A percentile compares a stretch with the other conserved stretches of the same genome.
Conservation (phyloP, 31 red algal species). For the Odonthalia washingtoniensis region DNA sequence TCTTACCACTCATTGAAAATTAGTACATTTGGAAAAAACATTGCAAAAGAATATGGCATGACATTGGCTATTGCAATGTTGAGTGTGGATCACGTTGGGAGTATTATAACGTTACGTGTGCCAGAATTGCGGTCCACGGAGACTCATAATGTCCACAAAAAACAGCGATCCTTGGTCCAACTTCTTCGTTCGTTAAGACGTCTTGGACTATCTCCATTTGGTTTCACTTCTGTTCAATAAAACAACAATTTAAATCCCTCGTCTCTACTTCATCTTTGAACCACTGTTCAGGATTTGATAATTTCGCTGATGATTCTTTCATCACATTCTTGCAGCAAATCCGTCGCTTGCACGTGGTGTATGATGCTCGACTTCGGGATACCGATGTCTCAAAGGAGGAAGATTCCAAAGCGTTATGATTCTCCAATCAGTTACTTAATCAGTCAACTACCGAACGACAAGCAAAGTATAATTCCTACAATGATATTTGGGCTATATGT, state of each 20-base stretch:
- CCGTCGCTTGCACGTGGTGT: slow-evolving; percentile 52
- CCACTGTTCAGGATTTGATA: slow-evolving; percentile 24
- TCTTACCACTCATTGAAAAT: too few relatives aligned
- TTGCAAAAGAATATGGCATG: background rate
- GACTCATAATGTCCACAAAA: slow-evolving; percentile 51
- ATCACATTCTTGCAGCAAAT: slow-evolving; percentile 40
- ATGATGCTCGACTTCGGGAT: slow-evolving; percentile 61
- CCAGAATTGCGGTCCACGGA: slow-evolving; percentile 7
- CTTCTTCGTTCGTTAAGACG: slow-evolving; percentile 47
- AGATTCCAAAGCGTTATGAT: slow-evolving; percentile 39
- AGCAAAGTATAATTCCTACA: background rate
- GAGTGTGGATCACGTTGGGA: slow-evolving; percentile 1
- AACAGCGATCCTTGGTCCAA: slow-evolving; percentile 67
- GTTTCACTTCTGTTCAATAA: background rate
- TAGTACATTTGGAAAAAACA: background rate
- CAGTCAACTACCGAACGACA: background rate
- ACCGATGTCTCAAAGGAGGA: slow-evolving; percentile 63
- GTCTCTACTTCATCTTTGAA: slow-evolving; percentile 26
- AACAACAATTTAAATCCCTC: too few relatives aligned
- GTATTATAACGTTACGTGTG: slow-evolving; percentile 13
- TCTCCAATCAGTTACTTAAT: background rate
- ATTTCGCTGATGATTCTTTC: slow-evolving; percentile 45
- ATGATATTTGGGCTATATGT: too few relatives aligned
- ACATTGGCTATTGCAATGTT: background rate
- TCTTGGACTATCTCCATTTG: slow-evolving; percentile 64